A percentile compares a stretch with the other conserved stretches of the same genome.
phyloP scores from a whole-genome alignment of 495 filamentous ascomycete genomes.

The Chlorociboria aeruginascens region DNA sequence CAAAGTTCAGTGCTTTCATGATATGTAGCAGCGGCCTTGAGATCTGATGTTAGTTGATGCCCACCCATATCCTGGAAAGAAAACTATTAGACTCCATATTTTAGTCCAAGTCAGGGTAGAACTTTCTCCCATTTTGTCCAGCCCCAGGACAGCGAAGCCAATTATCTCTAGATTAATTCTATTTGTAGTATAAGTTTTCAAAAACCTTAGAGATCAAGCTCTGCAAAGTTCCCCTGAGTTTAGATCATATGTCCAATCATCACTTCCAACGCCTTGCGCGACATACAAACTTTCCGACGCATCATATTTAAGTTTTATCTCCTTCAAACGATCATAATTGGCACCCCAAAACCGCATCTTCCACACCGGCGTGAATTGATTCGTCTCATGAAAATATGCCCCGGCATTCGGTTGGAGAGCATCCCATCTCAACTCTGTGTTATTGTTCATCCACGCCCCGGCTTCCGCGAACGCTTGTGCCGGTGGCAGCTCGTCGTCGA shows the following conservation, averaged over 20 bases:
- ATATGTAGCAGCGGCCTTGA: too few relatives aligned
- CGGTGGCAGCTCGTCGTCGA: background rate
- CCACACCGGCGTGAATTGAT: conserved; percentile 25
- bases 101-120: too few relatives aligned
- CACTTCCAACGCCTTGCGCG: conserved; percentile 35
- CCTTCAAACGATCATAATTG: conserved; percentile 27
- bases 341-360: conserved; percentile 32
- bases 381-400: conserved; percentile 35
- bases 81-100: too few relatives aligned
- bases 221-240: conserved; percentile 1
- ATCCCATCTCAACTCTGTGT: background rate
- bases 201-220: background rate
- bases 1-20: too few relatives aligned
- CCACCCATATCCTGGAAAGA: too few relatives aligned
- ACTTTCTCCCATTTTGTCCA: too few relatives aligned
- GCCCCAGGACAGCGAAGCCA: too few relatives aligned
- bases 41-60: too few relatives aligned
- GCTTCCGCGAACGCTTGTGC: background rate
- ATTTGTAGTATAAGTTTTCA: too few relatives aligned
- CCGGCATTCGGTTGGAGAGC: conserved; percentile 18
- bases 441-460: background rate
- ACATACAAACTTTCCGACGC: conserved; percentile 35
- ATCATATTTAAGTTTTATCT: conserved; percentile 38
- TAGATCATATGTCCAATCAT: conserved; percentile 25
- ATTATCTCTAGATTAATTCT: too few relatives aligned